These are phyloP conservation scores for Backusella westeae DNA, from an alignment of 192 early-diverging fungal genomes.

Conservation along the genomic window DNA sequence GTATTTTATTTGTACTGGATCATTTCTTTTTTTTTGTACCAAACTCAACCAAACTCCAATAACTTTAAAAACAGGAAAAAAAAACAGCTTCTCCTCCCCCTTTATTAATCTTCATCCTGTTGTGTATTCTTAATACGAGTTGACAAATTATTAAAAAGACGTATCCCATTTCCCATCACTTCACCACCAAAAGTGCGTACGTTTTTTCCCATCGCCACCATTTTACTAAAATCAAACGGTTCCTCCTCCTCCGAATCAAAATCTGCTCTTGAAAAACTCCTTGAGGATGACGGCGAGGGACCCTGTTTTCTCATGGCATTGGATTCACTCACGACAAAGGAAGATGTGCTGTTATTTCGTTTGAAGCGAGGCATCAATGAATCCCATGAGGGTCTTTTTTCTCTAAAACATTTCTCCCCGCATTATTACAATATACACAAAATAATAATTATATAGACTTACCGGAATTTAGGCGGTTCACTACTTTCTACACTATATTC, in stretches of 20 bases:
- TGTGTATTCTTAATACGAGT: slow-evolving; percentile 22
- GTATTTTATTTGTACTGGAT: too few relatives aligned
- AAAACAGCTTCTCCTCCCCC: not conserved
- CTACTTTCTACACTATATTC: not conserved
- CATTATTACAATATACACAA: not conserved
- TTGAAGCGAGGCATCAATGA: not conserved
- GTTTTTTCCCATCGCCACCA: slow-evolving; percentile 32
- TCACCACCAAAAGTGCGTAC: slow-evolving; percentile 26
- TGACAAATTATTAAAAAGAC: slow-evolving; percentile 26
- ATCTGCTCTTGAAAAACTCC: not conserved
- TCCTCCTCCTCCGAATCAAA: slow-evolving; percentile 14
- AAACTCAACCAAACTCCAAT: too few relatives aligned
- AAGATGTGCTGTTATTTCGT: not conserved
- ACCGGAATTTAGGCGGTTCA: not conserved
- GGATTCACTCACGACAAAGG: not conserved
- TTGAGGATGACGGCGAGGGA: not conserved
- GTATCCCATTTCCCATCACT: slow-evolving; percentile 29
- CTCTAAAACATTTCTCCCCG: not conserved
- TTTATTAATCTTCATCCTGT: not conserved
- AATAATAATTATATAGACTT: not conserved
- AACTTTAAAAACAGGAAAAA: not conserved
- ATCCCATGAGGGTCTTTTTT: not conserved
- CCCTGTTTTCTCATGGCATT: not conserved
- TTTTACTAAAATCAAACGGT: slow-evolving; percentile 33
- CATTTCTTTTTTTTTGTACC: too few relatives aligned